Evolutionary conservation across 208 protist species (phyloP).

Genomic region (Trypanosoma vivax): DNA sequence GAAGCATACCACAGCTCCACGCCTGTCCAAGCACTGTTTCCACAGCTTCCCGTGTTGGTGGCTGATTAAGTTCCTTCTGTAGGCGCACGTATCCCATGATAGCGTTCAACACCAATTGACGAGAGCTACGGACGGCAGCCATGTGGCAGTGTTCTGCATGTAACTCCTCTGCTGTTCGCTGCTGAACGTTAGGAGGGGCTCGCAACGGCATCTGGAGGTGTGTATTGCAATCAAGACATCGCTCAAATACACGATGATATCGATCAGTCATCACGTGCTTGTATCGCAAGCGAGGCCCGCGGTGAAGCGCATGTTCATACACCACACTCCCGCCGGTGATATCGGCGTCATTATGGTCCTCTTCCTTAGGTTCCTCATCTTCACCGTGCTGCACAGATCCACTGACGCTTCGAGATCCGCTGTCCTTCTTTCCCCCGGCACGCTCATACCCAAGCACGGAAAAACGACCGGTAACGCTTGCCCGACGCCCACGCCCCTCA

Average conservation of each 20-base stretch:
- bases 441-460: constrained; percentile 14
- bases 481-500: not conserved
- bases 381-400: constrained; percentile 1
- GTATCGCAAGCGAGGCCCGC: constrained; percentile 70
- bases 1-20: constrained; percentile 84
- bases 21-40: constrained; percentile 84
- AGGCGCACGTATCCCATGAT: constrained; percentile 71
- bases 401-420: not conserved
- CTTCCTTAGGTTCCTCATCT: not conserved
- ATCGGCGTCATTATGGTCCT: constrained; percentile 1
- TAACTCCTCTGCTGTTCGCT: constrained; percentile 67
- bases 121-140: constrained; percentile 69
- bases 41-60: constrained; percentile 58
- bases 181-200: constrained; percentile 49
- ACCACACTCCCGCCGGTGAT: constrained; percentile 18
- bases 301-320: constrained; percentile 67
- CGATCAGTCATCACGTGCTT: constrained; percentile 40
- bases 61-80: constrained; percentile 55
- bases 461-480: constrained; percentile 18
- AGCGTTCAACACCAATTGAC: constrained; percentile 76
- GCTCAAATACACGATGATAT: constrained; percentile 64
- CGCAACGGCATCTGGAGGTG: constrained; percentile 80
- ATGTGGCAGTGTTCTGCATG: constrained; percentile 88
- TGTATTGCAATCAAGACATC: constrained; percentile 81
- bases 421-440: not conserved